Evolutionary conservation across 345 rosid genomes (phyloP), one percentile per base, ranked within the genome.

Genomic region (Xanthoceras sorbifolium): DNA sequence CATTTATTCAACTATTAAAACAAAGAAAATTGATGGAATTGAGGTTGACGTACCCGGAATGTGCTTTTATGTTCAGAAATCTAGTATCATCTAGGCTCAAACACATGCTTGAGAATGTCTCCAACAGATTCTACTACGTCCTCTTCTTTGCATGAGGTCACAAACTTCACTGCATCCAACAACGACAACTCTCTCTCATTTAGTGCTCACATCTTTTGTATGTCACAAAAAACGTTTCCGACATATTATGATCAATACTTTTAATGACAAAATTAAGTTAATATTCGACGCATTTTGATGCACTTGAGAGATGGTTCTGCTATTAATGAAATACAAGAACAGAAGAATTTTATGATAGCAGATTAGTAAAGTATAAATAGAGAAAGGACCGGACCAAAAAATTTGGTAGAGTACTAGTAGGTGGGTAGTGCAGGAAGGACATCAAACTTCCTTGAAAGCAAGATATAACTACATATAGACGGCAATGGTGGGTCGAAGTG

Each of bases 71-170:
- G 31, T 80, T 22, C 12, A 68, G 25, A 32, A 69, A 44, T 31
- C 42, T 67, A 25, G 36, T 38, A 32, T 79, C 78, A 29, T 25
- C 32, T 15, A 69, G 87, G 81, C 57, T 81, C 78, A 54, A 90
- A 83, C 69, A 87, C 93, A 82, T 89, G 96, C 82, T 62, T 71
- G 32, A 92, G 93, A 77, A 94, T 92, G 87, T 78, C 74, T 64
- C 69, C 64, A 60, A 91, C 93, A 38, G 81, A 73, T 75, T 84
- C 88, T 69, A 81, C 79, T 29, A 85, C 85, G 46, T 87, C 89
- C 38, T 82, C 92, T 82, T 90, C 92, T 71, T 82, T 82, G 77
- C 79, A 80, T n/a, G 86, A 80, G 71, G 93, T 88, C 77, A 83
- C 88, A 81, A 87, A 86, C 78, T 86, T 91, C 72, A 90, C 94